These are phyloP conservation scores for Exophiala aquamarina DNA, from an alignment of 2,329 filamentous ascomycete genomes.

Conservation along the genomic window DNA sequence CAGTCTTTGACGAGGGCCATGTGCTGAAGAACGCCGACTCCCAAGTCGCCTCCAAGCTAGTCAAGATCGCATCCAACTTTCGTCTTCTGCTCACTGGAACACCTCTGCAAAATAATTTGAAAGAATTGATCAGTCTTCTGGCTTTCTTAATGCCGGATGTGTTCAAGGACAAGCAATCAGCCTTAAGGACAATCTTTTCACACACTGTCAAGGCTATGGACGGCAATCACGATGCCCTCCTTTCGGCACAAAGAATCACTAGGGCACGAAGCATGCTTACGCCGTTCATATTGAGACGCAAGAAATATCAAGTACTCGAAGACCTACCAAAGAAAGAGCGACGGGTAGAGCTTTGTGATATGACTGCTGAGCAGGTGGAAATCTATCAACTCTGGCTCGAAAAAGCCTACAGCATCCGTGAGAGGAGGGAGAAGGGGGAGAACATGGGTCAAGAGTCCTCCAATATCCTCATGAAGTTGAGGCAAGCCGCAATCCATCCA, in stretches of 20 bases:
- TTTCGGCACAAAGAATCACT: constrained; percentile 83
- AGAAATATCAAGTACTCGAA: constrained; percentile 85
- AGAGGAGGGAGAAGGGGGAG: constrained; percentile 57
- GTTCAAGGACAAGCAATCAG: constrained; percentile 73
- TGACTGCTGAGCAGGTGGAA: constrained; percentile 69
- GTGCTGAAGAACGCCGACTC: constrained; percentile 86
- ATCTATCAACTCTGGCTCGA: constrained; percentile 73
- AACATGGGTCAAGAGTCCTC: constrained; percentile 53
- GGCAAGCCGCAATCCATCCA: constrained; percentile 89
- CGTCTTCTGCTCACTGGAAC: constrained; percentile 86
- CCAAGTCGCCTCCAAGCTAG: constrained; percentile 75
- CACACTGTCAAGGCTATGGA: constrained; percentile 83
- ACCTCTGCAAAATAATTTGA: constrained; percentile 92
- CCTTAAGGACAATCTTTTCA: constrained; percentile 84
- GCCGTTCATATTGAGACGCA: constrained; percentile 89
- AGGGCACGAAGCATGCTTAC: constrained; percentile 89
- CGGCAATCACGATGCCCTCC: constrained; percentile 70
- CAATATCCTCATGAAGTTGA: constrained; percentile 84
- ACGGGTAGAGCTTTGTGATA: constrained; percentile 75
- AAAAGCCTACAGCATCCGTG: constrained; percentile 59
- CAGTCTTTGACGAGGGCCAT: constrained; percentile 92
- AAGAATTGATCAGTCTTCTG: constrained; percentile 85
- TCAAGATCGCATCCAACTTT: constrained; percentile 76
- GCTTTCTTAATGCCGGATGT: constrained; percentile 90
- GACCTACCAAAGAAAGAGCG: constrained; percentile 79